A percentile compares a stretch with the other conserved stretches of the same genome.
These are phyloP conservation scores for Marvania coccoides DNA, from an alignment of 139 green algal species.

Conservation along the genomic window DNA sequence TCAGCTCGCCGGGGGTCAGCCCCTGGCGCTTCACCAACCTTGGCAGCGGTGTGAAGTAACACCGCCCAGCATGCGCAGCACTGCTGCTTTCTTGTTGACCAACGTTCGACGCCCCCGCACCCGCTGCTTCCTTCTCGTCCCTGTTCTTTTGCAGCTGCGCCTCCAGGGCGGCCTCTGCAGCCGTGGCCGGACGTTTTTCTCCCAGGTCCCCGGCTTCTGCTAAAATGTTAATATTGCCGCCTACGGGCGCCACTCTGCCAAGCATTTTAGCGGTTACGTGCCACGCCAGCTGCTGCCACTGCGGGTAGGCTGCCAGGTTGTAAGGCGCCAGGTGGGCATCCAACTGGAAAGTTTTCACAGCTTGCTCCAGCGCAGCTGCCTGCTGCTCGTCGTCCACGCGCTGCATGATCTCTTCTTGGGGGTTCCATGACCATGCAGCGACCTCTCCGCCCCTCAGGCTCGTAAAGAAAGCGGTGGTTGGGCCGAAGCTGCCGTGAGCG, in stretches of 20 bases:
- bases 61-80: conserved; percentile 31
- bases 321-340: conserved; percentile 69
- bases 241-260: conserved; percentile 36
- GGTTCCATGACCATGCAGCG: background rate
- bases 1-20: conserved; percentile 46
- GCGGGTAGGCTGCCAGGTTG: conserved; percentile 41
- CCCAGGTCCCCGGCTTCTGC: conserved; percentile 36
- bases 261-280: conserved; percentile 40
- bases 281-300: conserved; percentile 47
- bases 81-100: background rate
- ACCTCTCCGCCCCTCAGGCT: background rate
- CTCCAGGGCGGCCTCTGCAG: conserved; percentile 47
- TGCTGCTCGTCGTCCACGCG: background rate
- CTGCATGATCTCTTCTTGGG: background rate
- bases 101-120: background rate
- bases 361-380: background rate
- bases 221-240: conserved; percentile 53
- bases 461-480: conserved; percentile 19
- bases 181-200: conserved; percentile 18
- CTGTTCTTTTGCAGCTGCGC: conserved; percentile 25
- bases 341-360: conserved; percentile 67
- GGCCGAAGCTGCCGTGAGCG: conserved; percentile 28
- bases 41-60: conserved; percentile 56
- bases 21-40: conserved; percentile 45
- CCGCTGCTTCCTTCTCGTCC: conserved; percentile 12